Base-by-base conservation (phyloP, 371 early-diverging fungal genomes). In the Phascolomyces articulosus region DNA sequence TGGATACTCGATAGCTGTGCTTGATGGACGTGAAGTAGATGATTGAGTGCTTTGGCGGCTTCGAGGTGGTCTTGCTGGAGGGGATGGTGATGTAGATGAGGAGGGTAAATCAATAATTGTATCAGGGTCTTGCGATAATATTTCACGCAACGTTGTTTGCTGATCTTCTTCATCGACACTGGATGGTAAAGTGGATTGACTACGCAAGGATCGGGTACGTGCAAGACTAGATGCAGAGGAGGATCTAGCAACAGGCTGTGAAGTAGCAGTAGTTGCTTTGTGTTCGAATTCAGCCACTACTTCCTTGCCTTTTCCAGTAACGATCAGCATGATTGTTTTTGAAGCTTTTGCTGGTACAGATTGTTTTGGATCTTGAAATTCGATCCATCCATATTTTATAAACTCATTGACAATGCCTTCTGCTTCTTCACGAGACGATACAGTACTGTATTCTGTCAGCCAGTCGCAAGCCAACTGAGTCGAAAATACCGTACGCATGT, bases 381-480 rank as follows among this genome's bases (percentile, higher is more conserved):
- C 83, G 24, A 92, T 72, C 81, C 90, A 89, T 2, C 76, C 78
- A 49, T 76, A 70, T 7, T 75, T 71, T 23, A 90, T 56, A 75
- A 90, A 89, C 53, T 83, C 80, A 48, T 69, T 72, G 2, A 81
- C 78, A 20, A 90, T 71, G 2, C 66, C 29, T 28, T 85, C 74
- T 0, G 88, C 87, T 64, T 92, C 92, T 55, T 87, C 84, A n/a
- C 80, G 79, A 26, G 84, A 80, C 38, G 88, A 79, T 10, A 85
- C 86, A 0, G 88, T 82, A 6, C 84, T 81, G 58, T 85, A 79
- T 20, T 84, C 86, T 20, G 88, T 56, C 16, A 92, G 68, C 90
- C 90, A 90, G 24, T 87, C 90, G 28, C 80, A 79, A 31, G 76
- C 75, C 53, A 79, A 64, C 44, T 75, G 78, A 3, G 79, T 72